A percentile compares a stretch with the other conserved stretches of the same genome.
Conservation (phyloP, 1,284 basidiomycete genomes). For the Leccinum subfulvum region DNA sequence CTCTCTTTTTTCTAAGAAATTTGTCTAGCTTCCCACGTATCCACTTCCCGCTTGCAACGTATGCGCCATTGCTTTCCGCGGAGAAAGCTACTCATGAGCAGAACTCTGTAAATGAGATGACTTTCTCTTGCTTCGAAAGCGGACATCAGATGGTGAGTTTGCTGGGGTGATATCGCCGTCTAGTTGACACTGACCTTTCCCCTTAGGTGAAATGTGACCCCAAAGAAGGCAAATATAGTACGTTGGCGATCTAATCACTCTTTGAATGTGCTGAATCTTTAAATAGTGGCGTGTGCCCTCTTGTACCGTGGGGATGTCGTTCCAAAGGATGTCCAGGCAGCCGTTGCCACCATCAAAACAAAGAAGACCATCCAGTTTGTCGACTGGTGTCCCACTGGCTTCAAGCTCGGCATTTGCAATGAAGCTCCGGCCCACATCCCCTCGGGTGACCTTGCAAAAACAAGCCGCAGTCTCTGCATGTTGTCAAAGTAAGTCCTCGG, state of each 20-base stretch:
- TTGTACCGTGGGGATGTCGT: constrained; percentile 96
- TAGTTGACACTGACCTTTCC: constrained; percentile 9
- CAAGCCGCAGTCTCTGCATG: constrained; percentile 95
- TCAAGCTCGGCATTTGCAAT: constrained; percentile 98
- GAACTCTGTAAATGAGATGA: constrained; percentile 98
- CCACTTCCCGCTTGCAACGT: constrained; percentile 97
- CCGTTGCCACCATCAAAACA: constrained; percentile 94
- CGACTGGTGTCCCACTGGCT: constrained; percentile 97
- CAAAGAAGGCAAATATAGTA: constrained; percentile 95
- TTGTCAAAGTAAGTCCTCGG: constrained; percentile 65
- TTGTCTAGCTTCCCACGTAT: constrained; percentile 85
- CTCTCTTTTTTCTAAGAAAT: constrained; percentile 4
- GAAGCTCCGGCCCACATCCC: constrained; percentile 91
- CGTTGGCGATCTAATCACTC: constrained; percentile 28
- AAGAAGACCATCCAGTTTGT: constrained; percentile 97
- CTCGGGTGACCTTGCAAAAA: constrained; percentile 93
- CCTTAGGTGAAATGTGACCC: constrained; percentile 86
- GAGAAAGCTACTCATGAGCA: constrained; percentile 92
- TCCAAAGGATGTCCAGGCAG: constrained; percentile 94
- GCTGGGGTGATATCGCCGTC: background rate
- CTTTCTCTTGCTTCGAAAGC: constrained; percentile 95
- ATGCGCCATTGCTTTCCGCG: constrained; percentile 90
- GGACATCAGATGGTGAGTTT: constrained; percentile 90
- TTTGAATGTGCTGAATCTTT: background rate
- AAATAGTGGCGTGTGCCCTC: constrained; percentile 80